Percentiles rank a stretch among this genome's conserved stretches.
Evolutionary conservation across 2,329 filamentous ascomycete species (phyloP).

Genomic region (Colletotrichum horii): DNA sequence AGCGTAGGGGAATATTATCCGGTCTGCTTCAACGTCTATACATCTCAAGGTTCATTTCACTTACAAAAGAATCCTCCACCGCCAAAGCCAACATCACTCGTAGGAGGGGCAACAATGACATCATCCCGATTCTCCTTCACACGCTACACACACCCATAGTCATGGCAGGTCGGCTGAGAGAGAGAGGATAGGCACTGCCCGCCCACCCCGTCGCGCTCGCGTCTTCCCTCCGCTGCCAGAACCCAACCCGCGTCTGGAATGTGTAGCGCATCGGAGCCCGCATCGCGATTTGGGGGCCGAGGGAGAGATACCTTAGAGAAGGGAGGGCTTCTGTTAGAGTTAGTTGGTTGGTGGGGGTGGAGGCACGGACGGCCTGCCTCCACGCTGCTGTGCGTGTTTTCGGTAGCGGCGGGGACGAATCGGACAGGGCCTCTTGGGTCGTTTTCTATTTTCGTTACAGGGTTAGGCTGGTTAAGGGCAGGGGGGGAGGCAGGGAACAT

Average conservation of each 20-base stretch:
- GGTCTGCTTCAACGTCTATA: background rate
- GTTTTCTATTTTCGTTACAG: slow-evolving; percentile 15
- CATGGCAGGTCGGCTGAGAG: background rate
- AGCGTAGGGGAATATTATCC: background rate
- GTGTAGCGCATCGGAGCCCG: background rate
- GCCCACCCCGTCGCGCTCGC: background rate
- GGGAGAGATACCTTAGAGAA: background rate
- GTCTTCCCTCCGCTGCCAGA: background rate
- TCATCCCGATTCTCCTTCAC: background rate
- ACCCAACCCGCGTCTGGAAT: background rate
- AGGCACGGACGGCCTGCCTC: background rate
- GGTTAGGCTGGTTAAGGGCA: background rate
- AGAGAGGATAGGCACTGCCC: background rate
- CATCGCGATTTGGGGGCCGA: background rate
- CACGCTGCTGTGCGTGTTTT: background rate
- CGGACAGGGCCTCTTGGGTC: slow-evolving; percentile 3
- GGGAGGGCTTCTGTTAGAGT: background rate
- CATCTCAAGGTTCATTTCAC: no score
- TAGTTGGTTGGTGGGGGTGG: background rate
- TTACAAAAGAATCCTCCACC: background rate
- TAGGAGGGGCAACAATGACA: background rate
- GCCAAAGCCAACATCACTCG: background rate
- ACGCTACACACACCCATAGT: background rate
- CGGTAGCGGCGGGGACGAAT: background rate
- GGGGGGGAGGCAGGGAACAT: background rate